phyloP scores from a whole-genome alignment of 2,329 filamentous ascomycete genomes.

The Fusarium graminum region DNA sequence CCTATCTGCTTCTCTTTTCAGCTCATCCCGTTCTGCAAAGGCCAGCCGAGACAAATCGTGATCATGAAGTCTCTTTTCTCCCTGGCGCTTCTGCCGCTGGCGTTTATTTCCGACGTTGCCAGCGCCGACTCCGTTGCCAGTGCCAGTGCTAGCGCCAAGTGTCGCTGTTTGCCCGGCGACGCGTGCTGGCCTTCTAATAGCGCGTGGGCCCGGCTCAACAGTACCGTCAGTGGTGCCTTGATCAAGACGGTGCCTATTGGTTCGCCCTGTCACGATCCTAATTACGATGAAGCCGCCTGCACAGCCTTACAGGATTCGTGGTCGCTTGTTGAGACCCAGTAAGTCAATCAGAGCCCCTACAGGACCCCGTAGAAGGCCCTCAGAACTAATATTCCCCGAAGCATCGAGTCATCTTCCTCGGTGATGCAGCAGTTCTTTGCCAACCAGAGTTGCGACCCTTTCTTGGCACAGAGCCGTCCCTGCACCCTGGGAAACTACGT shows the following conservation, averaged over 20 bases:
- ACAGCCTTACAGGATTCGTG: conserved; percentile 58
- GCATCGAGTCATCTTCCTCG: conserved; percentile 45
- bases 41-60: conserved; percentile 2
- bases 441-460: conserved; percentile 58
- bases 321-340: conserved; percentile 61
- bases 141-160: conserved; percentile 42
- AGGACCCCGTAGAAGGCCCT: neutral
- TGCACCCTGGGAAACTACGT: conserved; percentile 62
- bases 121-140: neutral
- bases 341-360: conserved; percentile 39
- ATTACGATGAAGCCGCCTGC: conserved; percentile 62
- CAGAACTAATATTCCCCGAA: conserved; percentile 1
- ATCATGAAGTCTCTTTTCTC: conserved; percentile 40
- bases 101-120: conserved; percentile 18
- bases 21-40: conserved; percentile 9
- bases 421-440: conserved; percentile 56
- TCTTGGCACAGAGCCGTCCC: conserved; percentile 49
- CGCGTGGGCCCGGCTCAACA: conserved; percentile 64
- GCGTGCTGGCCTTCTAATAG: conserved; percentile 62
- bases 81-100: conserved; percentile 32
- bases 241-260: conserved; percentile 65
- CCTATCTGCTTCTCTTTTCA: neutral
- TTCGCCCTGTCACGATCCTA: conserved; percentile 62
- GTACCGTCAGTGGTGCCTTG: conserved; percentile 63
- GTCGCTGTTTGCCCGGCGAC: conserved; percentile 65